Evolutionary conservation across 495 filamentous ascomycete genomes (phyloP), one percentile per base, ranked within the genome.

Genomic region (Tuber microsphaerosporum): DNA sequence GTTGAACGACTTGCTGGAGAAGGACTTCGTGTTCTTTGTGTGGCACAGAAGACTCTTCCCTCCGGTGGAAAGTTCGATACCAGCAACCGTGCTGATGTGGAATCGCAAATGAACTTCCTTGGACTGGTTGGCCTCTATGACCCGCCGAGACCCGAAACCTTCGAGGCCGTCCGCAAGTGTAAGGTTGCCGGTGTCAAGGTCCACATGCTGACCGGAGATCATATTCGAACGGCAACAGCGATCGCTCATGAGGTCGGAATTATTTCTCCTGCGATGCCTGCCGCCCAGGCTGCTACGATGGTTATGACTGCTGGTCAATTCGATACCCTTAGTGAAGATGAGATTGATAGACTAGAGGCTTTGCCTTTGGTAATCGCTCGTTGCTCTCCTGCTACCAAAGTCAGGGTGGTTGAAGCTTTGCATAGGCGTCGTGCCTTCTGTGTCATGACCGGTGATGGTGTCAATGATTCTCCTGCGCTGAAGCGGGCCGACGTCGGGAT

Each of bases 401-500:
- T 93, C 45, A 89, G 91, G 70, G 92, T 94, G 89, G 91, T 95
- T 44, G 89, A 92, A 71, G 90, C 91, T 7, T 83, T 94, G 73
- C 91, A 92, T 75, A 87, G 90, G 68, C 85, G 90, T 70, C 88
- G 88, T 45, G 81, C 84, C 41, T 90, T 92, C 77, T 90, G 89
- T n/a, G 92, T 91, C 44, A 93, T 96, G 87, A 94, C 93, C n/a
- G 93, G 93, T 82, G 93, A 95, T 75, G 93, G 93, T 75, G 92
- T 95, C 73, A 97, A 97, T 81, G 93, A 95, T 83, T 90, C 91
- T 6, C 92, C 93, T 2, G 92, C 92, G 1, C 85, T 97, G 37
- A 93, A 92, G 82, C 87, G 89, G 43, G 91, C 93, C 26, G 92
- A 97, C 83, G 89, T 95, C 48, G 93, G 93, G 78, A 94, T 97